Evolutionary conservation across 1,284 basidiomycete species (phyloP), one percentile per base, ranked within the genome.

Genomic region (Trametes sp.): DNA sequence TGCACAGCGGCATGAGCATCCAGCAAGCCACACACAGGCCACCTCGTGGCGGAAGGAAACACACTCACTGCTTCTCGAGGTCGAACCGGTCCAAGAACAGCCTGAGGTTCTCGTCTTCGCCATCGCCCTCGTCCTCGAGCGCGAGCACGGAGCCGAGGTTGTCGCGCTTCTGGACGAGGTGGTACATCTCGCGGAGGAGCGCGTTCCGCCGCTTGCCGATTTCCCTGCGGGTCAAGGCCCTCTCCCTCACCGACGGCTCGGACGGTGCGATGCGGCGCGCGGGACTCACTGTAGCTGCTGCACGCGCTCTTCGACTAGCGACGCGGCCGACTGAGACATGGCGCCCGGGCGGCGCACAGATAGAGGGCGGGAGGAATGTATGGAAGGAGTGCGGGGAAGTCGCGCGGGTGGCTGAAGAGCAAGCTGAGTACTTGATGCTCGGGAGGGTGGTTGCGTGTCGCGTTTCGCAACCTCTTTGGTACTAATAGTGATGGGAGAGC

Each of bases 141-240:
- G 73, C 66, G 45, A 83, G 68, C 38, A 82, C 69, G 35, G 76
- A 63, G 16, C 81, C 82, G 42, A 81, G 67, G 62, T 78, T 76
- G 56, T 83, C 77, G 68, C 83, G 82, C 65, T 80, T 78, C 62
- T 80, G 81, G 45, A 89, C 80, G 77, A 92, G 82, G 54, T 78
- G 75, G 75, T 85, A 88, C 85, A 92, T 86, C 74, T 91, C 84
- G 52, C 81, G 81, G 69, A 92, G 81, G 54, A 92, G 80, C 56
- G 80, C 85, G 84, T 88, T 87, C 73, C 89, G 80, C 67, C 84
- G 85, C 56, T 81, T 76, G 52, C 84, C 76, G 62, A 92, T 87
- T 66, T 80, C 80, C 72, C 90, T 92, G 61, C 19, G 33, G 26
- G 28, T 56, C 41, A 29, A 42, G 59, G n/a, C n/a, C n/a, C n/a